These are phyloP conservation scores for Leucaena leucocephala DNA, from an alignment of 306 rosid genomes.

Conservation along the genomic window DNA sequence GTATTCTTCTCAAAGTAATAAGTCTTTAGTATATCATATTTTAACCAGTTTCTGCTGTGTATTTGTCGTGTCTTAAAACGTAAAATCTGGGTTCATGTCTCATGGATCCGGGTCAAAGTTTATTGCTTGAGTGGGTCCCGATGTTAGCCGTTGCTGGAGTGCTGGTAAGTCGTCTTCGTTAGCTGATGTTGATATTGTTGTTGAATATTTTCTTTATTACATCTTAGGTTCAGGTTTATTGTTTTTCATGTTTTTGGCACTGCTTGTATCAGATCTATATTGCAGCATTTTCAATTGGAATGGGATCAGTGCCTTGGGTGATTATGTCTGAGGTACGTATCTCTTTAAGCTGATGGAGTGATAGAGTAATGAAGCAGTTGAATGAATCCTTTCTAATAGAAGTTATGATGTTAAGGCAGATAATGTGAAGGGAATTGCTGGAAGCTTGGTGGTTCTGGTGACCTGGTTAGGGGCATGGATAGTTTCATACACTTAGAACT, in stretches of 20 bases:
- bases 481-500: conserved; percentile 79
- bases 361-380: too few species aligned
- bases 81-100: conserved; percentile 31
- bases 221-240: neutral
- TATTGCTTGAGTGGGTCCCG: conserved; percentile 50
- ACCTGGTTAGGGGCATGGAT: conserved; percentile 87
- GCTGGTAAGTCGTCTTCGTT: conserved; percentile 57
- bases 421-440: conserved; percentile 79
- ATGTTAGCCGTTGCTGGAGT: conserved; percentile 61
- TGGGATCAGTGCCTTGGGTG: conserved; percentile 92
- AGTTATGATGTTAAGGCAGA: conserved; percentile 43
- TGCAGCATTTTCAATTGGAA: conserved; percentile 69
- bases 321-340: conserved; percentile 87
- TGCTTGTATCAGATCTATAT: conserved; percentile 59
- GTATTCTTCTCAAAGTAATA: conserved; percentile 62
- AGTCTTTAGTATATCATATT: conserved; percentile 7
- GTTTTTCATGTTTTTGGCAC: neutral
- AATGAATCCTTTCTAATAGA: too few species aligned
- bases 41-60: neutral
- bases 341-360: neutral
- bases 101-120: conserved; percentile 43
- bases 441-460: conserved; percentile 79
- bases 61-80: neutral
- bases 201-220: neutral
- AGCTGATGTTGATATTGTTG: neutral